phyloP scores from a whole-genome alignment of 2,329 filamentous ascomycete species.

The Raffaelea deltoideospora region DNA sequence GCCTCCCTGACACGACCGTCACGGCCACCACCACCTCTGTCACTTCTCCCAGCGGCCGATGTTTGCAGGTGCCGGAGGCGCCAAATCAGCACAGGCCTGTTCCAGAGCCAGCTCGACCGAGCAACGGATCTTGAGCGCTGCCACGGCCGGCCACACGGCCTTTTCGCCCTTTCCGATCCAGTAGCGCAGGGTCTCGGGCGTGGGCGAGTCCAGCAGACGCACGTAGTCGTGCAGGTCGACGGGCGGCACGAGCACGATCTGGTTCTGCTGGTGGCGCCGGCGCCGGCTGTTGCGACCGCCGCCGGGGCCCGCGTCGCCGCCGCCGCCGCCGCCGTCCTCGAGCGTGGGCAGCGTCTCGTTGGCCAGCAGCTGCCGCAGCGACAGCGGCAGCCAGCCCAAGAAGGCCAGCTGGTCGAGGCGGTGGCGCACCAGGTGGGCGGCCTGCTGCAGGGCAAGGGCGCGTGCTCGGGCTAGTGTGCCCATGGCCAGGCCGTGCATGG shows the following conservation, averaged over 20 bases:
- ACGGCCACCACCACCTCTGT: too few relatives aligned
- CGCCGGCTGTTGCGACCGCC: neutral
- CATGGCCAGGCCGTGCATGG: slow-evolving; percentile 25
- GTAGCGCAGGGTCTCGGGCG: slow-evolving; percentile 57
- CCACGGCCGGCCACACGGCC: slow-evolving; percentile 82
- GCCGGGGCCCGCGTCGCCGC: neutral
- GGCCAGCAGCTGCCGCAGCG: slow-evolving; percentile 61
- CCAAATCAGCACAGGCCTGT: slow-evolving; percentile 54
- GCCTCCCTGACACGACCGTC: too few relatives aligned
- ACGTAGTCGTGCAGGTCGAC: slow-evolving; percentile 59
- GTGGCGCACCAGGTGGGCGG: slow-evolving; percentile 40
- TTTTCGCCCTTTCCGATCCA: slow-evolving; percentile 78
- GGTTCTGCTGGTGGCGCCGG: neutral
- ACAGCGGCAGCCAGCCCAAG: slow-evolving; percentile 53
- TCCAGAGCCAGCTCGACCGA: slow-evolving; percentile 81
- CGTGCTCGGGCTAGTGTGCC: slow-evolving; percentile 42
- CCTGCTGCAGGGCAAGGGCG: slow-evolving; percentile 3
- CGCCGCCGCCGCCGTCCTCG: neutral
- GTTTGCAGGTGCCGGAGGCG: neutral
- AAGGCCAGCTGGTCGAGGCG: slow-evolving; percentile 67
- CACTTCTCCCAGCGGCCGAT: neutral
- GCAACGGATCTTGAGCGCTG: slow-evolving; percentile 66
- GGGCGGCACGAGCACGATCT: slow-evolving; percentile 67
- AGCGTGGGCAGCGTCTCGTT: slow-evolving; percentile 63
- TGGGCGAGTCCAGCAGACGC: slow-evolving; percentile 70